Base-by-base conservation (phyloP, 305 asterid genomes). In the Rubia peregrina region DNA sequence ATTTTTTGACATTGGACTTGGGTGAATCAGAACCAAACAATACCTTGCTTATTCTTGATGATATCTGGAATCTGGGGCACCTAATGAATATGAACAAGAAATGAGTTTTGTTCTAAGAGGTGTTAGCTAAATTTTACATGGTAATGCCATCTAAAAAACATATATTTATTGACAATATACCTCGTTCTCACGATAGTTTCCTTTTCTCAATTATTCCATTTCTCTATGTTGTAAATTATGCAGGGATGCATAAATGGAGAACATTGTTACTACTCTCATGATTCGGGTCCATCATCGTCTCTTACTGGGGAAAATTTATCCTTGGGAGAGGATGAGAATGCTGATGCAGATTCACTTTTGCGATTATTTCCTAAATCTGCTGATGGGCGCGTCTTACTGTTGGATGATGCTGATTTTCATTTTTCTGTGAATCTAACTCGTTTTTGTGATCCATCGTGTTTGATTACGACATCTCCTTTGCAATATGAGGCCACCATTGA, bases 191-290 rank as follows among this genome's bases (percentile, higher is more conserved):
- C 43, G n/a, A 0, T 65, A 8, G 17, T 61, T 61, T 5, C 19
- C 65, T 61, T 26, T 55, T 16, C 41, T 42, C n/a, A n/a, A n/a
- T n/a, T n/a, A n/a, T n/a, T n/a, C n/a, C n/a, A n/a, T n/a, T n/a
- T n/a, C 40, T 61, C 44, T 30, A 30, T 30, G 44, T 10, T 30
- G 43, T 61, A 19, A 30, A 21, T 26, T 80, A 38, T 81, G 78
- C 87, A 94, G 97, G 98, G 98, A 65, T 94, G 97, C 75, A 94
- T 96, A 51, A 78, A 83, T 70, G 98, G 96, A 75, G 91, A 83
- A 60, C 78, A 83, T 5, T 91, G 98, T 75, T 75, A 73, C 77
- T 94, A 80, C 78, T 88, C 97, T 75, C 98, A 94, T 76, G 96
- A 83, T 74, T 70, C 88, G 3, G 81, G 70, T 69, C 69, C 88